A percentile compares a stretch with the other conserved stretches of the same genome.
Conservation (phyloP, 2,329 filamentous ascomycete genomes). For the Macrophomina phaseolina region DNA sequence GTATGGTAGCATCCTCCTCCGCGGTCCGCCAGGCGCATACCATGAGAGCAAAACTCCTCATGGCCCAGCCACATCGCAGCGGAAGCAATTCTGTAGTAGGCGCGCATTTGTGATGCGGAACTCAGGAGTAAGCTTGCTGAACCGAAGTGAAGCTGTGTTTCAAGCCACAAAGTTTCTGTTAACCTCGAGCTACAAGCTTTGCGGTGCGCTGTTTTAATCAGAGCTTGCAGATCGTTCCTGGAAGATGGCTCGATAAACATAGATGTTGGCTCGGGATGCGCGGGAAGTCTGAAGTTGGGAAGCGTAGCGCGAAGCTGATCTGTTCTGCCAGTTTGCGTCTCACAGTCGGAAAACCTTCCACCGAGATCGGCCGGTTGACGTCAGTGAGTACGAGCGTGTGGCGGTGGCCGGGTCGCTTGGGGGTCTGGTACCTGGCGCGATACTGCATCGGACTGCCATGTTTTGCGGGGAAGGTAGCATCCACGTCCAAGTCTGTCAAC, state of each 20-base stretch:
- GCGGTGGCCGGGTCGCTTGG: background rate
- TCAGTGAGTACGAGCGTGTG: background rate
- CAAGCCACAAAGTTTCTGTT: background rate
- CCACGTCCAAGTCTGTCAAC: background rate
- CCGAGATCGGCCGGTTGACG: slow-evolving; percentile 7
- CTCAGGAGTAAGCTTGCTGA: background rate
- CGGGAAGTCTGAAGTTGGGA: background rate
- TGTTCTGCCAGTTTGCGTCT: background rate
- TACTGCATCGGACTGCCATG: background rate
- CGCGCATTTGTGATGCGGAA: background rate
- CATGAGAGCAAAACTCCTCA: too few species aligned
- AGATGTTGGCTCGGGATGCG: background rate
- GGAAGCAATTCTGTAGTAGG: background rate
- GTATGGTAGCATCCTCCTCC: too few species aligned
- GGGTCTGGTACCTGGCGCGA: slow-evolving; percentile 9
- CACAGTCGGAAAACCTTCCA: slow-evolving; percentile 17
- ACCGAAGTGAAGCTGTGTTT: background rate
- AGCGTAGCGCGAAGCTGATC: background rate
- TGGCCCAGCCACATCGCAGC: background rate
- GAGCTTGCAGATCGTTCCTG: background rate
- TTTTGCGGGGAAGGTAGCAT: slow-evolving; percentile 22
- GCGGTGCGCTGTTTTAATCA: background rate
- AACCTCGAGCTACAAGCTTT: background rate
- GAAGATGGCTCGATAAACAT: background rate
- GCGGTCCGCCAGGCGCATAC: too few species aligned